Conservation (phyloP, 805 yeast genomes). For the Tetrapisispora taiwanensis region DNA sequence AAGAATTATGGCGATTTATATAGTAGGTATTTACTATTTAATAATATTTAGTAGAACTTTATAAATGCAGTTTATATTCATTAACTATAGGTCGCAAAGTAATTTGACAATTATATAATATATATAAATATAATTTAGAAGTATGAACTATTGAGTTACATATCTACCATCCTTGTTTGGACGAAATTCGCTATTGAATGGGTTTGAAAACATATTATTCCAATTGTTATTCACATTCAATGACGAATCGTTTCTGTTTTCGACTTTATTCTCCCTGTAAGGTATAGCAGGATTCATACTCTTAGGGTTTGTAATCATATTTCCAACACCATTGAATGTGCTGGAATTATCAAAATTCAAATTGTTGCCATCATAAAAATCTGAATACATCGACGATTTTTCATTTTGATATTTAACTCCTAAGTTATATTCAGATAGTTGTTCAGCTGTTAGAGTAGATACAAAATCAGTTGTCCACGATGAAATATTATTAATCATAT, state of each 20-base stretch:
- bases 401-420: slow-evolving; percentile 1
- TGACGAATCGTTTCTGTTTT: background rate
- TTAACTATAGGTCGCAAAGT: background rate
- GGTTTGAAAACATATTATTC: background rate
- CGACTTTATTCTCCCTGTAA: background rate
- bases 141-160: background rate
- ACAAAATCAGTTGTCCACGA: slow-evolving; percentile 39
- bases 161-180: background rate
- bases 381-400: background rate
- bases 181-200: background rate
- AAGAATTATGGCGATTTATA: too few species aligned
- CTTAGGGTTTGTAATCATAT: background rate
- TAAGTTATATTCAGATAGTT: background rate
- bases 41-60: too few species aligned
- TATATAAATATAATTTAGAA: too few species aligned
- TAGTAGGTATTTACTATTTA: too few species aligned
- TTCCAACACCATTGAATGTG: background rate
- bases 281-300: background rate
- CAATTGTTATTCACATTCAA: background rate
- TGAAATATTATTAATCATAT: slow-evolving; percentile 51
- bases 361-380: background rate
- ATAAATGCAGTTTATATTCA: too few species aligned
- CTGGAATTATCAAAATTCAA: background rate
- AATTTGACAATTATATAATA: background rate
- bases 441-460: background rate